Conservation (phyloP, 1,139 yeast genomes). For the Candida sojae region DNA sequence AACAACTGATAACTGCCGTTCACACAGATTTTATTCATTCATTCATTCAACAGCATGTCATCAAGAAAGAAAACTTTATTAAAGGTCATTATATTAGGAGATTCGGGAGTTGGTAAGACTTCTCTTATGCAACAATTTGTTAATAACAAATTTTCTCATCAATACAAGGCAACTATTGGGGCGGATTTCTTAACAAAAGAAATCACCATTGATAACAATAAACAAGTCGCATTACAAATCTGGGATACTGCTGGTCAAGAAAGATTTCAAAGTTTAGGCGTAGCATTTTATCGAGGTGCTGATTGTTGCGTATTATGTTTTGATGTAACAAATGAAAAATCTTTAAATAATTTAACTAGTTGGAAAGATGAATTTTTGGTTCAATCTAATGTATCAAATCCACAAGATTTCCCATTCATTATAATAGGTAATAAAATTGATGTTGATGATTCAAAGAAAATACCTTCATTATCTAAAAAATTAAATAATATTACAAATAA, state of each 20-base stretch:
- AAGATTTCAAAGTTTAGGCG: slow-evolving; percentile 93
- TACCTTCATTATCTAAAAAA: slow-evolving; percentile 73
- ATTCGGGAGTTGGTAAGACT: slow-evolving; percentile 97
- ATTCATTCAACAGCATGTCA: slow-evolving; percentile 25
- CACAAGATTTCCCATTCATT: slow-evolving; percentile 93
- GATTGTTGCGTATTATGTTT: slow-evolving; percentile 96
- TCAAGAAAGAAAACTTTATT: slow-evolving; percentile 85
- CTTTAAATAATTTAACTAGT: slow-evolving; percentile 82
- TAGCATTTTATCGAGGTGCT: slow-evolving; percentile 96
- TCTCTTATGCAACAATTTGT: slow-evolving; percentile 96
- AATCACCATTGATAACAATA: slow-evolving; percentile 73
- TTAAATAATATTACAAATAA: slow-evolving; percentile 81
- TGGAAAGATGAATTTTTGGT: slow-evolving; percentile 97
- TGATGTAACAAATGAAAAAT: slow-evolving; percentile 91
- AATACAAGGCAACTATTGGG: slow-evolving; percentile 96
- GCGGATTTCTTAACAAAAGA: slow-evolving; percentile 96
- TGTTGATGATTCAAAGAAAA: slow-evolving; percentile 87
- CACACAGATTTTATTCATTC: too few relatives aligned
- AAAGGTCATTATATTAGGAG: slow-evolving; percentile 93
- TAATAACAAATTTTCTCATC: slow-evolving; percentile 91
- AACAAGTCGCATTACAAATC: slow-evolving; percentile 79
- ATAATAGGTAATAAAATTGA: slow-evolving; percentile 94
- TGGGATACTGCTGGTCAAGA: slow-evolving; percentile 99
- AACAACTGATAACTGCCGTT: too few relatives aligned
- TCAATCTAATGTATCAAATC: slow-evolving; percentile 90